Percentiles rank a stretch among this genome's conserved stretches.
Evolutionary conservation across 305 asterid genomes (phyloP).

Genomic region (Solanum hybrid): DNA sequence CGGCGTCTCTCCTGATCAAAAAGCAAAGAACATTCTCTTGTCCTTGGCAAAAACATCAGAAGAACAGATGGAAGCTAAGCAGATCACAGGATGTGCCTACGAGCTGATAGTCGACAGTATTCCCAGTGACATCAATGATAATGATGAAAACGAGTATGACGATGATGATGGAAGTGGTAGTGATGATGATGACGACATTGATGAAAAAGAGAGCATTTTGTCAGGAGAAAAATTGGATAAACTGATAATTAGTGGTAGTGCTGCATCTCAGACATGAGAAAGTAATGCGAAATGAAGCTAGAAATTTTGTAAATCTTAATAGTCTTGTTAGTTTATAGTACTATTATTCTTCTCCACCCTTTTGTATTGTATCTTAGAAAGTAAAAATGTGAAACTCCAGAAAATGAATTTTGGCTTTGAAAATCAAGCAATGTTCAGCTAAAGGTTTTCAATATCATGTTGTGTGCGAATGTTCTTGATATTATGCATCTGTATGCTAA

Average conservation of each 20-base stretch:
- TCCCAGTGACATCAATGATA: background rate
- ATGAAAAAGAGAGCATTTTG: background rate
- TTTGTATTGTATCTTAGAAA: background rate
- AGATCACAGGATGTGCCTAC: slow-evolving; percentile 15
- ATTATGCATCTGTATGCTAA: background rate
- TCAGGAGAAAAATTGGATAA: background rate
- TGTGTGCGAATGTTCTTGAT: background rate
- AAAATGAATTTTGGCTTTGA: background rate
- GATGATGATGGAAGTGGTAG: background rate
- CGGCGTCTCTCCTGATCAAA: slow-evolving; percentile 61
- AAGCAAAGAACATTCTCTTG: slow-evolving; percentile 79
- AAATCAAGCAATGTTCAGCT: background rate
- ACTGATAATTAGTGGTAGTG: background rate
- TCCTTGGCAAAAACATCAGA: slow-evolving; percentile 68
- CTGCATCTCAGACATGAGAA: background rate
- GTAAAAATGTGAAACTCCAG: background rate
- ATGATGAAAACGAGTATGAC: slow-evolving; percentile 1
- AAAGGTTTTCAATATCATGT: background rate
- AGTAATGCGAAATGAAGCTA: background rate
- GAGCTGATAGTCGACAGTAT: background rate
- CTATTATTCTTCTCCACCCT: background rate
- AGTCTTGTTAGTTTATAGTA: background rate
- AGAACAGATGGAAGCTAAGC: slow-evolving; percentile 33
- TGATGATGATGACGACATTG: background rate
- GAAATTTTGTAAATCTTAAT: background rate